A percentile compares a stretch with the other conserved stretches of the same genome.
phyloP scores from a whole-genome alignment of 2,329 filamentous ascomycete genomes.

The Lasiodiplodia sp. region DNA sequence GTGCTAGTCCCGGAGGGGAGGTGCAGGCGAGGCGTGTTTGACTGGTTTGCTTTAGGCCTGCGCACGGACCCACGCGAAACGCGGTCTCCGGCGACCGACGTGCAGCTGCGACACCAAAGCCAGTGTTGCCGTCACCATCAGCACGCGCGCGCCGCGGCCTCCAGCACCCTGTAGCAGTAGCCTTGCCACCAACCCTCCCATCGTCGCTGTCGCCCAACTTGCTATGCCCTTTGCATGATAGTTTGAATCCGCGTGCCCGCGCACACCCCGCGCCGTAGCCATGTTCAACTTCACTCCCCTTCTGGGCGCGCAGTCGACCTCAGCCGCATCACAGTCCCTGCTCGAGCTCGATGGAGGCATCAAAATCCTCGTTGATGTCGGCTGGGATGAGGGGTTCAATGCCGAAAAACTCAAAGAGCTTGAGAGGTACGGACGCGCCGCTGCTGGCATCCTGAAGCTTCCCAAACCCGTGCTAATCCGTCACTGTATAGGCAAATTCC shows the following conservation, averaged over 20 bases:
- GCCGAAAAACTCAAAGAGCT: conserved; percentile 82
- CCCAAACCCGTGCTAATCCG: conserved; percentile 14
- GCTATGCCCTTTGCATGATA: conserved; percentile 23
- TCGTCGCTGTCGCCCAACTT: background rate
- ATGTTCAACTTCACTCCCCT: conserved; percentile 98
- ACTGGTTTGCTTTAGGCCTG: conserved; percentile 3
- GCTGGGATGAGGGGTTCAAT: conserved; percentile 94
- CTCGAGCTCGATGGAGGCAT: conserved; percentile 96
- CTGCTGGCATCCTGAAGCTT: background rate
- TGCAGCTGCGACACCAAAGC: conserved; percentile 14
- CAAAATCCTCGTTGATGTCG: conserved; percentile 92
- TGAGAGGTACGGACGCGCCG: conserved; percentile 71
- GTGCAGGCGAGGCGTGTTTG: conserved; percentile 2
- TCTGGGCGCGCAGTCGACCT: conserved; percentile 87
- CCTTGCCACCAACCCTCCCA: background rate
- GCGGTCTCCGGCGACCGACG: background rate
- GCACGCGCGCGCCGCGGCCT: conserved; percentile 18
- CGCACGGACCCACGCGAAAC: conserved; percentile 16
- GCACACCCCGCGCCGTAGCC: conserved; percentile 31
- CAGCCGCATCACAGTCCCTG: conserved; percentile 89
- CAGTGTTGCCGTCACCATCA: conserved; percentile 11
- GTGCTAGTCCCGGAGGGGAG: conserved; percentile 3
- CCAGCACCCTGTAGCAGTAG: conserved; percentile 24
- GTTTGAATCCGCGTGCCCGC: conserved; percentile 21
- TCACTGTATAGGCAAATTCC: conserved; percentile 75